Base-by-base conservation (phyloP, 2,329 filamentous ascomycete genomes). In the Trichoderma sp. region DNA sequence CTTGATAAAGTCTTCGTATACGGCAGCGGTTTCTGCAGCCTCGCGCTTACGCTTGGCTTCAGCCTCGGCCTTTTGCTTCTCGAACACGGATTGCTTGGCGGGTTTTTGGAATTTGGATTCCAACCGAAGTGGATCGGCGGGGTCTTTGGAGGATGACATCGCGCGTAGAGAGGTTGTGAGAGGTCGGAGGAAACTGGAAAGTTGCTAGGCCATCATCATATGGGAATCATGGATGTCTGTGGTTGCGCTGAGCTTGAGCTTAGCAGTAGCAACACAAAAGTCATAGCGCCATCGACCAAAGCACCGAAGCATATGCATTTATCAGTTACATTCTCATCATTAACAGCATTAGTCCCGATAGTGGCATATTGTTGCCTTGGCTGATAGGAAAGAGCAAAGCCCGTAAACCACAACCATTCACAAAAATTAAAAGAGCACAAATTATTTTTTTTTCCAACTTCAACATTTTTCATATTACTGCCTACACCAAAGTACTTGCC, bases 1-100 rank as follows among this genome's bases (percentile, higher is more conserved):
- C 81, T 95, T 95, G 71, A 96, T 89, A 76, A 97, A 97, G 75
- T 95, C 93, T 76, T 94, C 90, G 80, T 95, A 93, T 1, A 94
- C 93, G 28, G 93, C 94, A 26, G 92, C 93, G 7, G 93, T 97
- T 82, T 97, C 95, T 75, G 92, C 93, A 77, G 92, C 92, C 81
- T 97, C 95, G 75, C 93, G 89, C 76, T 89, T 87, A 72, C 93
- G 91, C 83, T 97, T 97, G 28, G 93, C 94, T 84, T 97, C 94
- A 71, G 93, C 93, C 80, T 97, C 94, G 73, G 93, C 93, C 81
- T 93, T 94, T 80, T 97, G 93, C 76, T 91, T 91, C 83, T 97
- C 95, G 80, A 97, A 97, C 30, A 92, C 87, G 24, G 94, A 97
- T 79, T 96, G 93, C 82, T 95, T 96, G 73, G 91, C 87, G 0